Evolutionary conservation across 1,284 basidiomycete genomes (phyloP), one percentile per base, ranked within the genome.

Genomic region (Ustilago esculenta): DNA sequence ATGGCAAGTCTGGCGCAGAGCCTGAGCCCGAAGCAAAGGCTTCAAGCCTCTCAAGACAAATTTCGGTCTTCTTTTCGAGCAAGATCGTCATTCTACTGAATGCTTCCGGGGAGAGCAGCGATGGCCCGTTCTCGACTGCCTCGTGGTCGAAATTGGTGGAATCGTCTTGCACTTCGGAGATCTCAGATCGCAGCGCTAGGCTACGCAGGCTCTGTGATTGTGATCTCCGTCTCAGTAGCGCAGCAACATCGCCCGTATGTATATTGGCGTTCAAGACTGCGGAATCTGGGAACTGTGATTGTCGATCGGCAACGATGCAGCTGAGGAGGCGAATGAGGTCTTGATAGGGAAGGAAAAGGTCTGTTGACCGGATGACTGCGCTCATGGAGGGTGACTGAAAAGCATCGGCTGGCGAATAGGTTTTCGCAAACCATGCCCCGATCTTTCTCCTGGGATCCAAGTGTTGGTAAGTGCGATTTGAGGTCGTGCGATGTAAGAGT

Each of bases 391-490:
- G 21, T 3, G 44, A 46, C 14, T 21, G 47, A 3, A 57, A 21
- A 17, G 49, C 43, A 15, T 46, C 48, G 15, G 36, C 32, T 14
- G 58, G 52, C n/a, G 48, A 41, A 20, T 52, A 67, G 18, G 42
- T 33, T 30, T 17, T 50, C 4, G 64, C 51, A 37, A 68, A 49
- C 65, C 65, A 68, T 1, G 48, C 45, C 7, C 53, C 58, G 8
- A 68, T 51, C 46, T 61, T 68, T 7, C 54, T 33, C 11, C 58
- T 37, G n/a, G 65, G 46, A 23, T 68, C 58, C 5, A 59, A 24
- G 6, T 47, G 50, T 12, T 43, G 49, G 21, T 45, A 58, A 10
- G 17, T 39, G 36, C 52, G 48, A 17, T 40, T 51, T 11, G 59
- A 63, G 10, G 55, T 52, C 14, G 55, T 52, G 29, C 25, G 41